A percentile compares a stretch with the other conserved stretches of the same genome.
Conservation (phyloP, 2,329 filamentous ascomycete genomes). For the Parasarocladium wereldwijsianum region DNA sequence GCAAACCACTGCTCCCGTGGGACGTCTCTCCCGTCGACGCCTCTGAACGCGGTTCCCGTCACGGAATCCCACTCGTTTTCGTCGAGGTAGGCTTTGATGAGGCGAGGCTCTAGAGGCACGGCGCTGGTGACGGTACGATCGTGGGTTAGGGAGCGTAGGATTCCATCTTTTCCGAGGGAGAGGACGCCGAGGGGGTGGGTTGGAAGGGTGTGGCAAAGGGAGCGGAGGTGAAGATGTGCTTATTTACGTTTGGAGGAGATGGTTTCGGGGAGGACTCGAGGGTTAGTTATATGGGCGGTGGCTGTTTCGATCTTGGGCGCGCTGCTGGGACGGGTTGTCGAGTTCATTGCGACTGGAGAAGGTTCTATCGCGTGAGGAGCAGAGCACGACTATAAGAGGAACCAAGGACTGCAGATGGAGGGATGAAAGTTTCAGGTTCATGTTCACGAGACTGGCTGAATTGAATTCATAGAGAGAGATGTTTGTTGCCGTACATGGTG, state of each 20-base stretch:
- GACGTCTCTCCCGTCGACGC: conserved; percentile 6
- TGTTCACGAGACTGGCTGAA: no score
- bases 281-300: neutral
- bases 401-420: no score
- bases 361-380: no score
- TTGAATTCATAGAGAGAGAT: no score
- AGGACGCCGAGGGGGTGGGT: conserved; percentile 5
- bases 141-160: conserved; percentile 7
- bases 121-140: conserved; percentile 9
- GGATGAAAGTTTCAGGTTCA: no score
- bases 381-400: no score
- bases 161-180: conserved; percentile 7
- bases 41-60: conserved; percentile 5
- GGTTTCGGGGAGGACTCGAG: neutral
- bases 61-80: conserved; percentile 5
- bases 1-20: conserved; percentile 5
- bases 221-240: neutral
- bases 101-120: conserved; percentile 2
- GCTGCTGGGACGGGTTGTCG: neutral
- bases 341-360: neutral
- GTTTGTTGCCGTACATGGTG: no score
- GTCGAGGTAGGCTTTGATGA: conserved; percentile 9
- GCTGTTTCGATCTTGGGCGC: neutral
- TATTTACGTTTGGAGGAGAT: neutral
- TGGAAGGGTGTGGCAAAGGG: conserved; percentile 1